Evolutionary conservation across 495 filamentous ascomycete species (phyloP).

Genomic region (Gamarada debralockiae): DNA sequence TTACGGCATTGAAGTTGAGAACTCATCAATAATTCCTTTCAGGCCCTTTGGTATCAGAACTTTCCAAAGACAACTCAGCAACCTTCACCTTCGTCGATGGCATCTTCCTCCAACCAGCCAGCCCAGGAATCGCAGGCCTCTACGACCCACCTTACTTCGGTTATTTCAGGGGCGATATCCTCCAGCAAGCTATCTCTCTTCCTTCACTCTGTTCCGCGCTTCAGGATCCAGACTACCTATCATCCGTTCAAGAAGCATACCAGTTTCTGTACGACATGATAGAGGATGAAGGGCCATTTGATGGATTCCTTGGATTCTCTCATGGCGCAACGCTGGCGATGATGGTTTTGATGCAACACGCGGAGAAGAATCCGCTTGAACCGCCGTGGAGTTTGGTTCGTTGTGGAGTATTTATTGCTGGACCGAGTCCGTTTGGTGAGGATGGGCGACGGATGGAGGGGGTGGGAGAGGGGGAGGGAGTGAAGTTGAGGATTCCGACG

Average conservation of each 20-base stretch:
- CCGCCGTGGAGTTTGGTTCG: neutral
- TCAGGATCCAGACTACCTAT: too few species aligned
- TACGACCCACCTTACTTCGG: too few species aligned
- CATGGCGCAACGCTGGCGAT: neutral
- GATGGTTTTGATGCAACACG: neutral
- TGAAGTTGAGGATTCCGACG: neutral
- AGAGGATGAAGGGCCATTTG: neutral
- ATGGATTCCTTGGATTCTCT: neutral
- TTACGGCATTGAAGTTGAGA: too few species aligned
- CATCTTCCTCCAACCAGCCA: too few species aligned
- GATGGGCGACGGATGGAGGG: neutral
- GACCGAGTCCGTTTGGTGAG: neutral
- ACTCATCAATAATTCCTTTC: too few species aligned
- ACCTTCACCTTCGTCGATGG: too few species aligned
- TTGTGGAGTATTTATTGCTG: neutral
- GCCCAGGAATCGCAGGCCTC: too few species aligned
- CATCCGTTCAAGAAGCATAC: neutral
- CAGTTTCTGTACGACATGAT: neutral
- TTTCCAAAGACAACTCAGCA: too few species aligned
- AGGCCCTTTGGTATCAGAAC: too few species aligned
- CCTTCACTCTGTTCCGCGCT: too few species aligned
- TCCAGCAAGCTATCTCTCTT: too few species aligned
- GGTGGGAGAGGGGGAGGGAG: neutral
- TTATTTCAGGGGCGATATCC: too few species aligned
- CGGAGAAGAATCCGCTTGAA: neutral